Evolutionary conservation across 2,329 filamentous ascomycete species (phyloP).

Genomic region (Cordyceps militaris): DNA sequence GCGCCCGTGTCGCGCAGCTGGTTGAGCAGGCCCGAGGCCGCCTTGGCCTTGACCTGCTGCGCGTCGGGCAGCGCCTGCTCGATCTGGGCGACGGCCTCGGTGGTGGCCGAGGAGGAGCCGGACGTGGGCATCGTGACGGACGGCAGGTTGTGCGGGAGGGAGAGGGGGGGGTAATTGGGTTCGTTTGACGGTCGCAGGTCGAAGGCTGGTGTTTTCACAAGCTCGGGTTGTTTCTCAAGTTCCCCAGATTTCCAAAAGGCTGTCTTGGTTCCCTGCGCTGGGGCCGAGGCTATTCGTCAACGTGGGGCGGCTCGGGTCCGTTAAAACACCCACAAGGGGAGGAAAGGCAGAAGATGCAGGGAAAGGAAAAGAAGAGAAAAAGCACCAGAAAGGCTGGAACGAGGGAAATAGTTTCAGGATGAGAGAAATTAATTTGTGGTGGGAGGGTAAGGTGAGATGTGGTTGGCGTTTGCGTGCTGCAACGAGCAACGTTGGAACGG

Average conservation of each 20-base stretch:
- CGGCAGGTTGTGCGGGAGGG: background rate
- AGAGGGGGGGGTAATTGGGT: background rate
- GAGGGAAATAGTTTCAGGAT: background rate
- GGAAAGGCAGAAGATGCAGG: background rate
- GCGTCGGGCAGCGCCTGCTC: constrained; percentile 34
- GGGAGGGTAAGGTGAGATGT: constrained; percentile 12
- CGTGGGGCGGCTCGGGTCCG: background rate
- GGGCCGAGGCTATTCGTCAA: background rate
- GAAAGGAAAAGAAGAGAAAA: background rate
- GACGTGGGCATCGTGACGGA: constrained; percentile 17
- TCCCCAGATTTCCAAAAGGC: constrained; percentile 7
- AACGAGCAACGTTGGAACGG: background rate
- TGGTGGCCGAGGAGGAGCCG: constrained; percentile 13
- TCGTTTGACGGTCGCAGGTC: background rate
- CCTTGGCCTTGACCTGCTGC: constrained; percentile 31
- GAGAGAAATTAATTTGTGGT: constrained; percentile 1
- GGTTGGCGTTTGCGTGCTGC: background rate
- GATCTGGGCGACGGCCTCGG: constrained; percentile 33
- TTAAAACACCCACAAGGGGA: background rate
- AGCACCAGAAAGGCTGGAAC: background rate
- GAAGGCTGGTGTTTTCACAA: background rate
- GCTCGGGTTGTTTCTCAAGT: background rate
- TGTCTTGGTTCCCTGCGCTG: background rate
- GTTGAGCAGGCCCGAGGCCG: constrained; percentile 31
- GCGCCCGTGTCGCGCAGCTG: constrained; percentile 76